Evolutionary conservation across 176 grass and related monocot species (phyloP), one percentile per base, ranked within the genome.

Genomic region (Bothriochloa decipiens): DNA sequence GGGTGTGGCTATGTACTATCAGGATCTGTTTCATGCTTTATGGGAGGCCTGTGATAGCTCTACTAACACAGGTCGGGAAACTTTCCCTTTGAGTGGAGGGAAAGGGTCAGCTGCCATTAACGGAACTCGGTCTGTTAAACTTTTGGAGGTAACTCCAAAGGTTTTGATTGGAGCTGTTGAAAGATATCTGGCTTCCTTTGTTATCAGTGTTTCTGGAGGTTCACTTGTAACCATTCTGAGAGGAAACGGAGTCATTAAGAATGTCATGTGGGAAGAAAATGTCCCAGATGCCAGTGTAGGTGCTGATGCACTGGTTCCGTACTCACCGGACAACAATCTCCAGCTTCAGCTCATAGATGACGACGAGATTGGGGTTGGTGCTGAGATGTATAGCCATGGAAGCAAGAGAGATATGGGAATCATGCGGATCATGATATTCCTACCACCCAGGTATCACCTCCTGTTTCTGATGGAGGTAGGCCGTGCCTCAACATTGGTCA

Each of bases 381-480:
- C 20, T 29, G 84, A 68, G 55, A 87, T 53, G 25, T 76, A 69
- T 88, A 71, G 42, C 35, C 72, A 75, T 28, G 50, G 83, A 63
- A 90, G 72, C 86, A 95, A 94, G 74, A 89, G 87, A 46, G 83
- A 87, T 64, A 89, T 98, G 68, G 96, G 96, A 27, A 66, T 75
- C 16, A 69, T 98, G 50, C 70, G 72, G 75, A 67, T 98, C 75
- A 84, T 98, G 66, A 93, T 98, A 89, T 93, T 98, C 85, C 82
- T 98, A 49, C 96, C 96, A 28, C 96, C 96, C 5, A 87, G 91
- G 74, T 98, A 93, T 77, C 96, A 98, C 87, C 92, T 98, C 35
- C 92, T 98, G 74, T 98, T 98, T 86, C 78, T 78, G 88, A 95
- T 98, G 96, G 96, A 98, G 88, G 85, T 98, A 75, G 89, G 93